These are phyloP conservation scores for Candida nonsorbophila DNA, from an alignment of 805 yeast species.

Conservation along the genomic window DNA sequence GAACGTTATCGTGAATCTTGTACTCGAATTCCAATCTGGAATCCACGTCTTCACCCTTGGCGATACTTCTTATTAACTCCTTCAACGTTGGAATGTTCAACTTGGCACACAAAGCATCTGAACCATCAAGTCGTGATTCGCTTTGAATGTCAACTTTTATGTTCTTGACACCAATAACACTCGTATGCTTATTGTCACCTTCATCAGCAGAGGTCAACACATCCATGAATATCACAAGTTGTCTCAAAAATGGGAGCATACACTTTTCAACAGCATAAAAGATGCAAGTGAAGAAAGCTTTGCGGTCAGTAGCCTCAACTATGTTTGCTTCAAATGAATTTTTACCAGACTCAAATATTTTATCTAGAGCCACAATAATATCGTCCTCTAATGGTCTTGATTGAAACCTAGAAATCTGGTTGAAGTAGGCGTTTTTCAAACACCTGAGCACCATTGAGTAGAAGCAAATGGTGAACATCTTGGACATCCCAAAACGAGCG, in stretches of 20 bases:
- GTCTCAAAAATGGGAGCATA: slow-evolving; percentile 29
- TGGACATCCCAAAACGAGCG: slow-evolving; percentile 24
- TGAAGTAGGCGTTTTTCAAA: neutral
- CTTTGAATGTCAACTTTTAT: slow-evolving; percentile 12
- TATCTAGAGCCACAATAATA: slow-evolving; percentile 2
- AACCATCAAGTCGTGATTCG: slow-evolving; percentile 12
- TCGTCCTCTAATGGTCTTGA: slow-evolving; percentile 1
- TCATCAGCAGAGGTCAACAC: slow-evolving; percentile 21
- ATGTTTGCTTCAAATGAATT: slow-evolving; percentile 3
- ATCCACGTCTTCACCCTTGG: slow-evolving; percentile 1
- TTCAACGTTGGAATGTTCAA: slow-evolving; percentile 20
- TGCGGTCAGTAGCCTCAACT: slow-evolving; percentile 1
- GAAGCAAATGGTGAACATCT: slow-evolving; percentile 18
- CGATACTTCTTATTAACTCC: slow-evolving; percentile 10
- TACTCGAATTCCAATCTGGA: slow-evolving; percentile 11
- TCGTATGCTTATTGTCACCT: slow-evolving; percentile 20
- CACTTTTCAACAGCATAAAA: slow-evolving; percentile 16
- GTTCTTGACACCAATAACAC: slow-evolving; percentile 11
- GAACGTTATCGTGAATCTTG: slow-evolving; percentile 16
- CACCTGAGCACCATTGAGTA: slow-evolving; percentile 13
- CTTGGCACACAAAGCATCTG: slow-evolving; percentile 18
- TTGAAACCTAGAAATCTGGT: neutral
- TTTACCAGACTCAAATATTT: slow-evolving; percentile 5
- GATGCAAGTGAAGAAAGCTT: slow-evolving; percentile 7
- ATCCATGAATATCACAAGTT: slow-evolving; percentile 26